Base-by-base conservation (phyloP, 306 rosid genomes). In the Cucumis sativus region DNA sequence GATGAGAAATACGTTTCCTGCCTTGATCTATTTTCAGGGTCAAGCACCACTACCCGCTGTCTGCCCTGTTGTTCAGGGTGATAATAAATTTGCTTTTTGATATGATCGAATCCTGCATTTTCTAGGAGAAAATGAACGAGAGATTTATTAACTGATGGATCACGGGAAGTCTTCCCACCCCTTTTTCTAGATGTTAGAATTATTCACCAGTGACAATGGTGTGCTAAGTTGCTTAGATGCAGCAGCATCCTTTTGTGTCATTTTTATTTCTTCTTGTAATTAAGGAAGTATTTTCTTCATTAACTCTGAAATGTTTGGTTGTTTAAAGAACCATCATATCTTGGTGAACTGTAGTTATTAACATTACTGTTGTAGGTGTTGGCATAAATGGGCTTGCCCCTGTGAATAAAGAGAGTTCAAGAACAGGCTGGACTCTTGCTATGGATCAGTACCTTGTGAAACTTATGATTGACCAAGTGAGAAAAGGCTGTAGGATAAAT, bases 391-490 rank as follows among this genome's bases (percentile, higher is more conserved):
- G 25, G 73, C 83, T 79, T 40, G 70, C 67, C 54, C 49, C 79
- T 60, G 59, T 62, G 59, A 58, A 68, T 43, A 79, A 84, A 82
- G 81, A 80, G 75, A 47, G 21, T 71, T 75, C 80, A 56, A 80
- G 68, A 61, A 69, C 78, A 68, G 82, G 79, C 76, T 84, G 88
- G 88, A 84, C 81, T 7, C 63, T 40, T 33, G 77, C 80, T 77
- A 84, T 84, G 89, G 91, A 86, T 78, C 77, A 45, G 25, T 84
- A 77, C 82, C 83, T 86, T 86, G 78, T 85, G 81, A 88, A 82
- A 82, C 89, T 88, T 75, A 82, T 86, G 91, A 10, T 81, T 55
- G 86, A 40, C 74, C 89, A 86, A 84, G 77, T 82, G 79, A 84
- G 40, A 72, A 84, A 83, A 58, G 86, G 89, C 55, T 74, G 70